Base-by-base conservation (phyloP, 2,329 filamentous ascomycete genomes). In the Colletotrichum plurivorum region DNA sequence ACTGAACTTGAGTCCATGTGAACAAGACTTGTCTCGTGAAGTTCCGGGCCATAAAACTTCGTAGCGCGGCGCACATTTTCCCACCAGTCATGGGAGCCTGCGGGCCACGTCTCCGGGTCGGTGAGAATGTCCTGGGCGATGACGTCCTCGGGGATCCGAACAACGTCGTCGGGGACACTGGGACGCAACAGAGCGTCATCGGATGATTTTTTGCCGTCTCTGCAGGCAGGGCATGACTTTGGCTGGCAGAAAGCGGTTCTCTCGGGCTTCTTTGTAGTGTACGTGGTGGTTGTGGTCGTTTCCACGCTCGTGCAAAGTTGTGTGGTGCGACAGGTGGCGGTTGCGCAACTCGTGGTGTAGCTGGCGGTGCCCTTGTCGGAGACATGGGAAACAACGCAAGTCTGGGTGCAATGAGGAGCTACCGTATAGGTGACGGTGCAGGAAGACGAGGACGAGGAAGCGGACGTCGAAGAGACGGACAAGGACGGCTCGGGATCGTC, bases 381-480 rank as follows among this genome's bases (percentile, higher is more conserved):
- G 6, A 71, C 49, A 1, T 54, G 62, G 7, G 58, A 56, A 31
- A 71, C 69, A 15, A 66, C 53, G 45, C 67, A 71, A 10, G 63
- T 57, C n/a, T 66, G 69, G 8, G 69, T 70, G 54, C 69, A 71
- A 36, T 71, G 58, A 39, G 69, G 69, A 10, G 69, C 69, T 18
- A 71, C 10, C 5, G 69, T 70, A 49, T 63, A 67, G 4, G 60
- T 58, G 16, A 18, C 25, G 5, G 69, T 45, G 54, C 69, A 71
- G 3, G 67, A 70, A 2, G 69, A 62, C 13, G 54, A 56, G 20
- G 57, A 70, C 4, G 62, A 63, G 2, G 69, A 57, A 5, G n/a
- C 49, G 7, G 54, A 56, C 12, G 48, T 56, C 2, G 55, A 36
- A 5, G 61, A 25, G 9, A 53, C 49, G n/a, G 52, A 39, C 52